Percentiles rank a stretch among this genome's conserved stretches.
Evolutionary conservation across 2,329 filamentous ascomycete species (phyloP).

Genomic region (Beauveria rudraprayagi): DNA sequence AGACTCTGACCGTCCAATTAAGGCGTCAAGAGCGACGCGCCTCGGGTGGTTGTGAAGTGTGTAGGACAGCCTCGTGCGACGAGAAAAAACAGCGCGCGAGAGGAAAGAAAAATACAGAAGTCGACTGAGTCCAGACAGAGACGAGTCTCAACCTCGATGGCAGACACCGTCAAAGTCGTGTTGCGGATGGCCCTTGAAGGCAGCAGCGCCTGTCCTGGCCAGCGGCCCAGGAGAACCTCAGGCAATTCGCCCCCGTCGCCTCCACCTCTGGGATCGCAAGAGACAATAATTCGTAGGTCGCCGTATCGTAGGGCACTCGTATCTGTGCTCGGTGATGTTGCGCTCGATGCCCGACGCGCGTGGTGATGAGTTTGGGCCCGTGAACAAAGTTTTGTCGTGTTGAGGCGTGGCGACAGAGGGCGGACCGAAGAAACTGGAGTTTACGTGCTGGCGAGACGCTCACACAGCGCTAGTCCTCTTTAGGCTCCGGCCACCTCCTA

Average conservation of each 20-base stretch:
- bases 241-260: conserved; percentile 38
- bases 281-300: conserved; percentile 30
- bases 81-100: neutral
- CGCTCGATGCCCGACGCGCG: conserved; percentile 46
- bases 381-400: conserved; percentile 36
- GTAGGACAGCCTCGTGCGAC: neutral
- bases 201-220: conserved; percentile 36
- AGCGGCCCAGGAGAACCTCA: conserved; percentile 40
- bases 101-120: conserved; percentile 14
- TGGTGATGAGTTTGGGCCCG: conserved; percentile 34
- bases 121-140: conserved; percentile 14
- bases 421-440: conserved; percentile 37
- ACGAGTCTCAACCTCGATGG: conserved; percentile 16
- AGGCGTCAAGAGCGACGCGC: conserved; percentile 13
- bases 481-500: conserved; percentile 15
- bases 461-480: conserved; percentile 26
- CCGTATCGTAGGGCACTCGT: conserved; percentile 24
- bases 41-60: neutral
- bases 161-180: conserved; percentile 21
- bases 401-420: conserved; percentile 31
- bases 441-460: conserved; percentile 29
- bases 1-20: conserved; percentile 15
- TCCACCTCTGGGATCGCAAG: conserved; percentile 31
- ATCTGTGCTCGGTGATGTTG: conserved; percentile 22
- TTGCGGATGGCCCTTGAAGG: conserved; percentile 33